These are phyloP conservation scores for Cunninghamia lanceolata DNA, from an alignment of 75 land plant genomes.

Conservation along the genomic window DNA sequence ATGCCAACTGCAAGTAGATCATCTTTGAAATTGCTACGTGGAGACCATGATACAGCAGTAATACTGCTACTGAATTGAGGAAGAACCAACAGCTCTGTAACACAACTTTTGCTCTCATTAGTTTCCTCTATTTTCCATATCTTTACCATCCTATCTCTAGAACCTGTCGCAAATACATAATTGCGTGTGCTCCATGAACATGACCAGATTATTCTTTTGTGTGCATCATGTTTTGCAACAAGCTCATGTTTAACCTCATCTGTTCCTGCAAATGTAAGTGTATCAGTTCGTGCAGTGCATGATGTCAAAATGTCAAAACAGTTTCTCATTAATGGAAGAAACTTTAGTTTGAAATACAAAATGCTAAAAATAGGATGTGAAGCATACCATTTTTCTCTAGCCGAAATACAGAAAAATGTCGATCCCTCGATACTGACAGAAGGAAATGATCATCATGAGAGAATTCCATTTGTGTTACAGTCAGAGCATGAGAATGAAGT, in stretches of 20 bases:
- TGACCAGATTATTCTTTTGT: conserved; percentile 96
- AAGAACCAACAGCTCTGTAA: conserved; percentile 40
- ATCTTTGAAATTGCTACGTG: conserved; percentile 23
- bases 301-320: background rate
- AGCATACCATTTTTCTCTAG: conserved; percentile 42
- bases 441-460: conserved; percentile 75
- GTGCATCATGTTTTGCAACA: conserved; percentile 72
- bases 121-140: conserved; percentile 55
- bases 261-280: conserved; percentile 20
- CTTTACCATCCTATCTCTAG: conserved; percentile 88
- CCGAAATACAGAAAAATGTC: conserved; percentile 79
- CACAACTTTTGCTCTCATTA: conserved; percentile 29
- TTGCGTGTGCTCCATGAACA: conserved; percentile 88
- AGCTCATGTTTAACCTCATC: conserved; percentile 47
- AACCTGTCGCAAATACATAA: conserved; percentile 88
- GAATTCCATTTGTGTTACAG: conserved; percentile 92
- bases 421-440: conserved; percentile 93
- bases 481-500: conserved; percentile 81
- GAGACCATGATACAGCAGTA: conserved; percentile 88
- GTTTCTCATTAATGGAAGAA: background rate
- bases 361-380: conserved; percentile 4
- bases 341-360: background rate
- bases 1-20: conserved; percentile 81
- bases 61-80: conserved; percentile 71
- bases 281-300: background rate